Evolutionary conservation across 2,329 filamentous ascomycete genomes (phyloP), one percentile per base, ranked within the genome.

Genomic region (Myriosclerotinia curreyana): DNA sequence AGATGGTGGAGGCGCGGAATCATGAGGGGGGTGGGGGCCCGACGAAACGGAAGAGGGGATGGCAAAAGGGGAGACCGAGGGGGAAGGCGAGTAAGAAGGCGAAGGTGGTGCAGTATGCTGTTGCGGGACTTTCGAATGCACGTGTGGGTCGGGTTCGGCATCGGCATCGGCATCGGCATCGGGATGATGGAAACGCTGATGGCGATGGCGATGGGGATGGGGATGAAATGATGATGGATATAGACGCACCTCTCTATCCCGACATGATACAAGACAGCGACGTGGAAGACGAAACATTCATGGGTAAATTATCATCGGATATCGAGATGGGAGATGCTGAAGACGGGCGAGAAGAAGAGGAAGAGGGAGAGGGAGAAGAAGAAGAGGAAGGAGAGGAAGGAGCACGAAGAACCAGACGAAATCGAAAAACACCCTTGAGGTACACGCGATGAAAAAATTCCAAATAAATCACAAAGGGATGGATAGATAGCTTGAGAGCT

Each of bases 11-110:
- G 31, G 22, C 12, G 42, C n/a, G n/a, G n/a, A n/a, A n/a, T n/a
- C n/a, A 12, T 31, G 28, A 31, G 25, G 7, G 12, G 14, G 36
- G 7, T 8, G 49, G 66, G 28, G 65, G 49, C 15, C 64, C 65
- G 31, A 66, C 67, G 3, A 58, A 51, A 22, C 46, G 36, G 46
- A 51, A 58, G 56, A 31, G 54, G 55, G n/a, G 60, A n/a, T 44
- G 60, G 58, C 25, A 42, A 49, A 22, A 51, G 46, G 60, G 63
- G n/a, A 28, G 65, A 15, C 17, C 50, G 8, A 56, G 50, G 22
- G 38, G 59, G 28, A 66, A 65, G n/a, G 64, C 68, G 2, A 66
- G 61, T 31, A 68, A 69, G 52, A 65, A 64, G 42, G 59, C 36
- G 4, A 53, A 59, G 42, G 42, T 42, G 20, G 53, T 5, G 20